Evolutionary conservation across 345 rosid genomes (phyloP).

Genomic region (Corchorus olitorius): DNA sequence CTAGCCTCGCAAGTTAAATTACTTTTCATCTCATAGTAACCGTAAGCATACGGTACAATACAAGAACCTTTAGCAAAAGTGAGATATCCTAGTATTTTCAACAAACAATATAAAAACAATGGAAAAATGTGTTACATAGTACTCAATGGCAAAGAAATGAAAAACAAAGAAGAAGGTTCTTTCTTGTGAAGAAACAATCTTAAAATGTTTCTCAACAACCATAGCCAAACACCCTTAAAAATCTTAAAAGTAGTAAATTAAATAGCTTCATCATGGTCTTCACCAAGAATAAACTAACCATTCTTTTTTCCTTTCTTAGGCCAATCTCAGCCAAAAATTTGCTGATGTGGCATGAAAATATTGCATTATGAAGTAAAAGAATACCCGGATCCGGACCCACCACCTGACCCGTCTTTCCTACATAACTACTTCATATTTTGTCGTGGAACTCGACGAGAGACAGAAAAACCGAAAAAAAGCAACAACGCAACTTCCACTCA

Average conservation of each 20-base stretch:
- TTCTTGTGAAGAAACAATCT: background rate
- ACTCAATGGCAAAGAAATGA: background rate
- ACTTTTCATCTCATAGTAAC: no score
- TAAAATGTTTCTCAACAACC: background rate
- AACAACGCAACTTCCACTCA: constrained; percentile 6
- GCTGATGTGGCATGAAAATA: constrained; percentile 5
- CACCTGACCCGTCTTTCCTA: constrained; percentile 12
- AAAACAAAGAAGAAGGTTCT: background rate
- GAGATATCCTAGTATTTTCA: no score
- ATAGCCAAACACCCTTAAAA: background rate
- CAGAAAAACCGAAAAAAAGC: background rate
- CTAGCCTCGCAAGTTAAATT: no score
- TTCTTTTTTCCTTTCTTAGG: background rate
- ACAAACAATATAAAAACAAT: no score
- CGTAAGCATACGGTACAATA: no score
- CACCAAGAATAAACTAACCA: background rate
- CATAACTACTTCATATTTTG: constrained; percentile 38
- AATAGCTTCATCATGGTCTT: no score
- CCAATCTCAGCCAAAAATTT: background rate
- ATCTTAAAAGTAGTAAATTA: background rate
- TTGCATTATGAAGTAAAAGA: background rate
- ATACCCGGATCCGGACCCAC: constrained; percentile 15
- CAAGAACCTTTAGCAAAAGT: no score
- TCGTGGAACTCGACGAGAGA: background rate
- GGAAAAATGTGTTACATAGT: no score